A percentile compares a stretch with the other conserved stretches of the same genome.
These are phyloP conservation scores for Suillus tomentosus DNA, from an alignment of 768 basidiomycete genomes.

Conservation along the genomic window DNA sequence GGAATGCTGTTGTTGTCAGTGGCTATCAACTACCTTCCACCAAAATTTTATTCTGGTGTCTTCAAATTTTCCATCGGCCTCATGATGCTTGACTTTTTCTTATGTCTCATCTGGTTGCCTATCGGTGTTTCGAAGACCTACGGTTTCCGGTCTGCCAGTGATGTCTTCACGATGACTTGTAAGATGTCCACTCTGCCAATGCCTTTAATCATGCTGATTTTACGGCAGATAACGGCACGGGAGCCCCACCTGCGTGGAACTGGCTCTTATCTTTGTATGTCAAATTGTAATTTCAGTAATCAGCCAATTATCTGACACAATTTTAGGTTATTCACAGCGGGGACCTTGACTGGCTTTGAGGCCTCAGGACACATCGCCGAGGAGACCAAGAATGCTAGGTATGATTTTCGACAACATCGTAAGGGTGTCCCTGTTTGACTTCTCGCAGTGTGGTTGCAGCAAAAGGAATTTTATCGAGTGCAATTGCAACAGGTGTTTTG, in stretches of 20 bases:
- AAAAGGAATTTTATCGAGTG: slow-evolving; percentile 79
- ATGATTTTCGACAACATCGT: slow-evolving; percentile 6
- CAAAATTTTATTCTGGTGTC: slow-evolving; percentile 67
- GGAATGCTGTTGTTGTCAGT: slow-evolving; percentile 68
- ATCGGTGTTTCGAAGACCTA: slow-evolving; percentile 89
- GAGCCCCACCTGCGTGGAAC: slow-evolving; percentile 86
- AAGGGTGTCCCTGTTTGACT: not conserved
- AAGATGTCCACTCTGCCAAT: slow-evolving; percentile 43
- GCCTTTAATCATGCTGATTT: slow-evolving; percentile 11
- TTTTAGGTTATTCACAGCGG: slow-evolving; percentile 83
- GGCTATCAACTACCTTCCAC: slow-evolving; percentile 84
- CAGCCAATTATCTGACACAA: slow-evolving; percentile 33
- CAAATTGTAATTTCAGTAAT: slow-evolving; percentile 11
- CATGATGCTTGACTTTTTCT: slow-evolving; percentile 85
- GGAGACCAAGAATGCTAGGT: slow-evolving; percentile 84
- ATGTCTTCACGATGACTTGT: slow-evolving; percentile 85
- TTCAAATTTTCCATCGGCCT: slow-evolving; percentile 77
- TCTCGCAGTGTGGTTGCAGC: slow-evolving; percentile 67
- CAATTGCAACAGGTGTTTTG: slow-evolving; percentile 75
- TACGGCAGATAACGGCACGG: slow-evolving; percentile 79
- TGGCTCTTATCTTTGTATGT: slow-evolving; percentile 86
- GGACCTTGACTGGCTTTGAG: slow-evolving; percentile 90
- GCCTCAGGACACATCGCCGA: slow-evolving; percentile 87
- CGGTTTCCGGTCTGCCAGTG: slow-evolving; percentile 81
- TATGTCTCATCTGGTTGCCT: slow-evolving; percentile 90